Base-by-base conservation (phyloP, 2,329 filamentous ascomycete species). In the Chrysoporthe austroafricana region DNA sequence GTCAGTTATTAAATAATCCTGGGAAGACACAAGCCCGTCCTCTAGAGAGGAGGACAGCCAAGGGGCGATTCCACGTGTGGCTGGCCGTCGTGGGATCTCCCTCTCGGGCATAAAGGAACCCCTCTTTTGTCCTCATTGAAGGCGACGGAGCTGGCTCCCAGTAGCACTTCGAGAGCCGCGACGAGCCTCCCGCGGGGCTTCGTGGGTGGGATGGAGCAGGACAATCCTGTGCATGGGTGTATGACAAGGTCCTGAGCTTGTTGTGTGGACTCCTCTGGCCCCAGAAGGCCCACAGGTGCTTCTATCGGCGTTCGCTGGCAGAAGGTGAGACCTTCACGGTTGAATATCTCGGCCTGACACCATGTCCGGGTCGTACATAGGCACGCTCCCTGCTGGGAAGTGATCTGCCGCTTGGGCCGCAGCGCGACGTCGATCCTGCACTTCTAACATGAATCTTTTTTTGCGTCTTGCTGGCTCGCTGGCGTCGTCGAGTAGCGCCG, bases 401-500 rank as follows among this genome's bases (percentile, higher is more conserved):
- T 14, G 57, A 60, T 60, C 57, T 14, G 57, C 57, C 21, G 14
- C 59, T 61, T 61, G 59, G 59, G 59, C 59, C 43, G 59, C 59
- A 14, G 14, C 42, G n/a, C 13, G 8, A 14, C 16, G 59, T n/a
- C 44, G 59, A 61, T 61, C 59, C n/a, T 46, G 57, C n/a, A 32
- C 14, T 39, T 43, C 21, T 42, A 46, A 34, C 34, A 7, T 32
- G 39, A 44, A 61, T 5, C 42, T 44, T 16, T 59, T 14, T 14
- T 16, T 59, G 36, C 5, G 14, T 34, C 21, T 5, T 46, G 44
- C 16, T 18, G 14, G 2, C 5, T 16, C 11, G 7, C 44, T 48
- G 18, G 46, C n/a, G 18, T 48, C n/a, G 18, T 48, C n/a, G 2
- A 48, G 2, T 32, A 16, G 16, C 50, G 32, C 50, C 50, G 26